Base-by-base conservation (phyloP, 164 flowering plant genomes). In the Amborella trichopoda region DNA sequence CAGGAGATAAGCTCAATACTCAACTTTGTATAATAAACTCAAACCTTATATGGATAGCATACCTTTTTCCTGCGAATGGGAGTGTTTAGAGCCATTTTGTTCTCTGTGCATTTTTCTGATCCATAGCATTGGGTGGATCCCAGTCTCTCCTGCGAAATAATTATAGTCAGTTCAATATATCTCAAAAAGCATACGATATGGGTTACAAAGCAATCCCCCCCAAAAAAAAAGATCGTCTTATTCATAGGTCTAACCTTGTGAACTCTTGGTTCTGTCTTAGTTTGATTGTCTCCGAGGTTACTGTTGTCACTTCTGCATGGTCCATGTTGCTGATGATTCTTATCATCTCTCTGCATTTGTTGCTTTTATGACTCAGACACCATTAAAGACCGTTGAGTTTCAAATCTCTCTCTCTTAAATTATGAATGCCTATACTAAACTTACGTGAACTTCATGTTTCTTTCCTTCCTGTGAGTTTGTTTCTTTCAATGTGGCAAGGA, bases 401-500 rank as follows among this genome's bases (percentile, higher is more conserved):
- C 26, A 16, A 6, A 11, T 48, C 16, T 1, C 19, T 25, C 40
- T 5, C 16, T 36, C n/a, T 27, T 3, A 13, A 40, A 23, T 30
- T 23, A 28, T 3, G 23, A 40, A 42, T 14, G 5, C 20, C 23
- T 12, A 6, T 24, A 26, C 12, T 24, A 6, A 25, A 62, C 72
- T 64, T 40, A 70, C 71, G 18, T 54, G 63, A 22, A 49, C 53
- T 41, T 59, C 58, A 17, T 30, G 66, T 42, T 33, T 56, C 14
- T 5, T 50, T 65, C 37, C 53, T 68, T 50, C 44, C 55, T 33
- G 25, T 40, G 56, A 25, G 19, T 50, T 24, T 20, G 44, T 56
- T 56, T 73, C 74, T 43, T 63, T 61, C 21, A 49, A 4, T 23
- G 70, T 71, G 19, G 24, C 38, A 26, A 34, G 46, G 46, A 43